Evolutionary conservation across 2,329 filamentous ascomycete genomes (phyloP).

Genomic region (Scedosporium dehoogii): DNA sequence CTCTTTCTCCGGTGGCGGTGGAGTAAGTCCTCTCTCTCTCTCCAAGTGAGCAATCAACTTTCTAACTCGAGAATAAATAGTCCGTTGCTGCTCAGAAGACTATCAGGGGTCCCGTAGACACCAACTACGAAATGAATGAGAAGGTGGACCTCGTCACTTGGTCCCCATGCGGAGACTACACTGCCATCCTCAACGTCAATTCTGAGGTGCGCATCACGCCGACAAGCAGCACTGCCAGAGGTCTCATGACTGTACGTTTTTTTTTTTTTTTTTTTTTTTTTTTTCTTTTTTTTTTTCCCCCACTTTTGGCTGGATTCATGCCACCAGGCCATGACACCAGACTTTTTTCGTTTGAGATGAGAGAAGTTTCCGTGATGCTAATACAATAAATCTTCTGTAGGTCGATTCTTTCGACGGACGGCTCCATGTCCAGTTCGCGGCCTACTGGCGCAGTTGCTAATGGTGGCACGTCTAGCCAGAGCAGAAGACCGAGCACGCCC

Average conservation of each 20-base stretch:
- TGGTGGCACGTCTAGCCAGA: too few relatives aligned
- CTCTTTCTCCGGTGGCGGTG: constrained; percentile 16
- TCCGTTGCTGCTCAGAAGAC: constrained; percentile 19
- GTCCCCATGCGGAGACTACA: constrained; percentile 14
- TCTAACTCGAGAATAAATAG: constrained; percentile 6
- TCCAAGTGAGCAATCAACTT: neutral
- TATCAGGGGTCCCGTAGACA: constrained; percentile 15
- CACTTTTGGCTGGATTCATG: neutral
- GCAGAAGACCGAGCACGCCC: too few relatives aligned
- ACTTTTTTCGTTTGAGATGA: neutral
- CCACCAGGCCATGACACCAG: neutral
- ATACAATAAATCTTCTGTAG: constrained; percentile 6
- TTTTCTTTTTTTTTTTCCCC: too few relatives aligned
- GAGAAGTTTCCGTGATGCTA: neutral
- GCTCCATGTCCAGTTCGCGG: constrained; percentile 16
- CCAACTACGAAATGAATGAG: constrained; percentile 18
- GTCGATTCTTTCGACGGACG: constrained; percentile 18
- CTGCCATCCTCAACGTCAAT: constrained; percentile 19
- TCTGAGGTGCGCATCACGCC: constrained; percentile 18
- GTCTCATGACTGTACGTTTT: constrained; percentile 17
- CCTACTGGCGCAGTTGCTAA: constrained; percentile 14
- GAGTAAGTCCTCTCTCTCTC: neutral
- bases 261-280: too few relatives aligned
- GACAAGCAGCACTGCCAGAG: constrained; percentile 14
- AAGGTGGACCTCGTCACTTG: constrained; percentile 16